These are phyloP conservation scores for Mucor lusitanicus DNA, from an alignment of 371 early-diverging fungal genomes.

Conservation along the genomic window DNA sequence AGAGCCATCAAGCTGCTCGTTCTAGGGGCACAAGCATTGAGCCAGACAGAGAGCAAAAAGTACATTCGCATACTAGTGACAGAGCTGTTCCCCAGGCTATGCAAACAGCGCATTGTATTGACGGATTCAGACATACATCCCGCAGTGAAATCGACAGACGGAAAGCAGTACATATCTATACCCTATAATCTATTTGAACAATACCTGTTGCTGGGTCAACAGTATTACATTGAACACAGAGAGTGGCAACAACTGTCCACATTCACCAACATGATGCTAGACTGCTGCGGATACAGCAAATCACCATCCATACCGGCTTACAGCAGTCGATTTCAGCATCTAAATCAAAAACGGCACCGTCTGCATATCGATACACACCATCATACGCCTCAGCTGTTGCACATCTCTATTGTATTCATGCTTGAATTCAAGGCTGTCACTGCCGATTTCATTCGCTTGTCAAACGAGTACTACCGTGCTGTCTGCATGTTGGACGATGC, in stretches of 20 bases:
- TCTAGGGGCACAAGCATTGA: slow-evolving; percentile 22
- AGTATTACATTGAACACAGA: slow-evolving; percentile 32
- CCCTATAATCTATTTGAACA: slow-evolving; percentile 39
- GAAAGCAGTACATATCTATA: slow-evolving; percentile 42
- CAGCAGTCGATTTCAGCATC: slow-evolving; percentile 32
- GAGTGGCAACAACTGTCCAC: slow-evolving; percentile 30
- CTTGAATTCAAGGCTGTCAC: slow-evolving; percentile 39
- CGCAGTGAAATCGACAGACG: slow-evolving; percentile 38
- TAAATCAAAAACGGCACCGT: slow-evolving; percentile 29
- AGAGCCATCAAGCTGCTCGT: slow-evolving; percentile 35
- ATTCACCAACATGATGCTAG: slow-evolving; percentile 38
- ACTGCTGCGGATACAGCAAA: slow-evolving; percentile 36
- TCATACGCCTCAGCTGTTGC: slow-evolving; percentile 10
- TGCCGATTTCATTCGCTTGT: slow-evolving; percentile 35
- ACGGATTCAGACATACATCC: slow-evolving; percentile 25
- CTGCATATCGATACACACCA: slow-evolving; percentile 19
- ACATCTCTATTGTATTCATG: slow-evolving; percentile 29
- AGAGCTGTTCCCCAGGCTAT: slow-evolving; percentile 37
- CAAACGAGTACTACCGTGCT: slow-evolving; percentile 34
- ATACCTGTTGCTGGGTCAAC: slow-evolving; percentile 37
- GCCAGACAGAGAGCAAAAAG: slow-evolving; percentile 20
- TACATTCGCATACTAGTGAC: slow-evolving; percentile 34
- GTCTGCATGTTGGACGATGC: slow-evolving; percentile 35
- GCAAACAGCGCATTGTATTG: slow-evolving; percentile 38
- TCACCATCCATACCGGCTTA: background rate